These are phyloP conservation scores for Pseudodiploospora longispora DNA, from an alignment of 2,329 filamentous ascomycete species.

Conservation along the genomic window DNA sequence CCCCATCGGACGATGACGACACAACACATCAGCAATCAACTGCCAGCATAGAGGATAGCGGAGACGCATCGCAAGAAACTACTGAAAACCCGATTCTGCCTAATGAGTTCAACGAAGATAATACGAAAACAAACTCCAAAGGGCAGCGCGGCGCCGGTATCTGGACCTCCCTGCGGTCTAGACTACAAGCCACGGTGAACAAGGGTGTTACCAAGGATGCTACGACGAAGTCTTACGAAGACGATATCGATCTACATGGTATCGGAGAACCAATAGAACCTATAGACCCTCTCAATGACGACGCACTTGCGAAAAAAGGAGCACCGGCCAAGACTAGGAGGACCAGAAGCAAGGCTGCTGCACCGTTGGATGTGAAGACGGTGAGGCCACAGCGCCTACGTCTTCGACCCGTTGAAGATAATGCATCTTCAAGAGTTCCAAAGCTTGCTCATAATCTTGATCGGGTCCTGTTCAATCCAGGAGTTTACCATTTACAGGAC, in stretches of 20 bases:
- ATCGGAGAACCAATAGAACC: background rate
- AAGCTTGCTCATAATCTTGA: conserved; percentile 67
- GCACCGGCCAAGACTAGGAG: conserved; percentile 5
- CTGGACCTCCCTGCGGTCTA: conserved; percentile 22
- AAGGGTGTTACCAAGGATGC: background rate
- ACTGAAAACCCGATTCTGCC: too few species aligned
- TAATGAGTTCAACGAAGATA: too few species aligned
- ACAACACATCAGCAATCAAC: too few species aligned
- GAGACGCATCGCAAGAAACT: too few species aligned
- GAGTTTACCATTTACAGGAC: conserved; percentile 88
- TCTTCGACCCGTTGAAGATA: conserved; percentile 23
- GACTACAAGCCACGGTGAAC: conserved; percentile 12
- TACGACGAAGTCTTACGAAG: background rate
- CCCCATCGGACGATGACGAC: too few species aligned
- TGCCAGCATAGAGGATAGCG: too few species aligned
- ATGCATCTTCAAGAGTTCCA: conserved; percentile 39
- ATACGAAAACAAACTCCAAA: background rate
- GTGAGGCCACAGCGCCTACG: conserved; percentile 18
- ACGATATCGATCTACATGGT: background rate
- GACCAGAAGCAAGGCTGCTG: background rate
- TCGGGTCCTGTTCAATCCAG: conserved; percentile 88
- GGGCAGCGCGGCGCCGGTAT: conserved; percentile 5
- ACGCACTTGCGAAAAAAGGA: conserved; percentile 1
- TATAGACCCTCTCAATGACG: background rate
- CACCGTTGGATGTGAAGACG: conserved; percentile 18